Conservation (phyloP, 441 rosid genomes). For the Sinapis alba region DNA sequence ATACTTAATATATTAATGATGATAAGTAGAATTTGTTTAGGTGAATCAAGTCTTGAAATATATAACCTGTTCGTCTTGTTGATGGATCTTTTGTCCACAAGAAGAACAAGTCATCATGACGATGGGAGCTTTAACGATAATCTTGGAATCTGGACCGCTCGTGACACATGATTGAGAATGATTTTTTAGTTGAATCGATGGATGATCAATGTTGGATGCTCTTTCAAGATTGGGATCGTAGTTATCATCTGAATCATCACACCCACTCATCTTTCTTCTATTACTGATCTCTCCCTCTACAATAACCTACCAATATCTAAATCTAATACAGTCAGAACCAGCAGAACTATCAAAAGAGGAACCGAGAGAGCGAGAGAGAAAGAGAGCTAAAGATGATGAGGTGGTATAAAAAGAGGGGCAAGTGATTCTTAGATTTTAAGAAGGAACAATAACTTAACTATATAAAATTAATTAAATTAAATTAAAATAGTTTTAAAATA, state of each 20-base stretch:
- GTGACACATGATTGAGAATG: conserved; percentile 38
- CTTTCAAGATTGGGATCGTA: conserved; percentile 38
- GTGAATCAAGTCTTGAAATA: conserved; percentile 1
- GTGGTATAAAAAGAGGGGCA: conserved; percentile 33
- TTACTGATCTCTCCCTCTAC: conserved; percentile 15
- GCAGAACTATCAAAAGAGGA: conserved; percentile 30
- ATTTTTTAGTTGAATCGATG: conserved; percentile 31
- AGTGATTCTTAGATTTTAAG: conserved; percentile 27
- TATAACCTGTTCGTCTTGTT: conserved; percentile 66
- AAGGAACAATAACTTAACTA: neutral
- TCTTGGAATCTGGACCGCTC: conserved; percentile 33
- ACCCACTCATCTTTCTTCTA: conserved; percentile 60
- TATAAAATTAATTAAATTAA: conserved; percentile 2
- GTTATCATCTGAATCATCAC: conserved; percentile 54
- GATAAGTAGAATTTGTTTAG: neutral
- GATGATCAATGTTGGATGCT: conserved; percentile 23
- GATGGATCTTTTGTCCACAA: conserved; percentile 69
- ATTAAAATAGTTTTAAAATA: conserved; percentile 16
- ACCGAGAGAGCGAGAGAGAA: conserved; percentile 15
- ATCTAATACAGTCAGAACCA: conserved; percentile 30
- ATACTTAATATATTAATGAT: neutral
- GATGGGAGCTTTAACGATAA: conserved; percentile 28
- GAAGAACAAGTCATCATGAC: conserved; percentile 64
- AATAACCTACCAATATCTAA: conserved; percentile 15
- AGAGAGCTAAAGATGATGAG: conserved; percentile 30